Percentiles rank a stretch among this genome's conserved stretches.
Evolutionary conservation across 2,329 filamentous ascomycete genomes (phyloP).

Genomic region (Colletotrichum sp.): DNA sequence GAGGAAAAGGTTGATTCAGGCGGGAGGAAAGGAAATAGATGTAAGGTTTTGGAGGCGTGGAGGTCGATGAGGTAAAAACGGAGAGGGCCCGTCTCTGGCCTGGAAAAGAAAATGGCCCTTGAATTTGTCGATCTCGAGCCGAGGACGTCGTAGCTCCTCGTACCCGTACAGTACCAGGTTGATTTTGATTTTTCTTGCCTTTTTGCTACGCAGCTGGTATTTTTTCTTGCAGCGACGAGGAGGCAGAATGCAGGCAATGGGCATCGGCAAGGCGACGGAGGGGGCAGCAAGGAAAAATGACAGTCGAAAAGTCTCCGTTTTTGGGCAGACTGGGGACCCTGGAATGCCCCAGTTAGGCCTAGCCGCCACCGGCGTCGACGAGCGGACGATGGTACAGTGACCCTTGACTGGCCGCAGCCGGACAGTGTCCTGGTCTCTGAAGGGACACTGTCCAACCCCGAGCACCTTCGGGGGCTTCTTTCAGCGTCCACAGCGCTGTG

Average conservation of each 20-base stretch:
- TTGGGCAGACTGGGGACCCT: conserved; percentile 1
- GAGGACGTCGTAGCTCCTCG: not conserved
- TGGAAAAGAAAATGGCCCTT: not conserved
- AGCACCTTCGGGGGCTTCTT: not conserved
- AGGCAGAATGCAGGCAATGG: not conserved
- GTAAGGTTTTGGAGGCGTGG: not conserved
- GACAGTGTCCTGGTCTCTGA: not conserved
- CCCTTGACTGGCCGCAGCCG: not conserved
- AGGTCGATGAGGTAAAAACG: conserved; percentile 9
- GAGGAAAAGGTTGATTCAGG: not conserved
- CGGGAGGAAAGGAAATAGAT: not conserved
- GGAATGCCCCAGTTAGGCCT: not conserved
- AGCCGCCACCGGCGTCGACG: not conserved
- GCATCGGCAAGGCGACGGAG: not conserved
- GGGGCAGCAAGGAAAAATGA: conserved; percentile 2
- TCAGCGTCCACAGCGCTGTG: not conserved
- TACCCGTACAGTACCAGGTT: not conserved
- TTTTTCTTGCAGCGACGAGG: not conserved
- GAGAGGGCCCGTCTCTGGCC: not conserved
- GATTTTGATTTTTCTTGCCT: not conserved
- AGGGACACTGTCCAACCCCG: not conserved
- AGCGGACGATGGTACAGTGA: not conserved
- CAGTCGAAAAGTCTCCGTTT: not conserved
- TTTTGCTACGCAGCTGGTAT: not conserved
- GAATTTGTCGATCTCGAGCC: not conserved